Evolutionary conservation across 129 eudicot genomes (phyloP).

Genomic region (Mikania micrantha): DNA sequence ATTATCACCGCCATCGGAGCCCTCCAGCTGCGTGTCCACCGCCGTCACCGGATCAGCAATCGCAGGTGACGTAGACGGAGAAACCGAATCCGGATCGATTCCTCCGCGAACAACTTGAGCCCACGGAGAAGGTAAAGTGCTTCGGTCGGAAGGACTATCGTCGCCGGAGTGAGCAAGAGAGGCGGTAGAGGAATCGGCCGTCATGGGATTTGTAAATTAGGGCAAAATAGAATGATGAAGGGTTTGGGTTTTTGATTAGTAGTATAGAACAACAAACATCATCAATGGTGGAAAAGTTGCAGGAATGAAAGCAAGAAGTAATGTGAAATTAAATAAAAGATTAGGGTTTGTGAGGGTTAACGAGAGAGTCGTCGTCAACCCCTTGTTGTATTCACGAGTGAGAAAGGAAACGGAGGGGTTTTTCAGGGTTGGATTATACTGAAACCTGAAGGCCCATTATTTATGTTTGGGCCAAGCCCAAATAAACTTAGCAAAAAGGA

Average conservation of each 20-base stretch:
- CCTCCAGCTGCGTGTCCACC: slow-evolving; percentile 17
- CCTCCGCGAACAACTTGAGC: slow-evolving; percentile 43
- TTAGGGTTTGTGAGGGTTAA: slow-evolving; percentile 20
- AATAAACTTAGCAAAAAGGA: too few species aligned
- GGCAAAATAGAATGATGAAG: neutral
- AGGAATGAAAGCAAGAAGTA: neutral
- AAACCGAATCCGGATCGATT: neutral
- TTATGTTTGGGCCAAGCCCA: neutral
- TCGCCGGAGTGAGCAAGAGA: slow-evolving; percentile 14
- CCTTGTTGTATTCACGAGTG: too few species aligned
- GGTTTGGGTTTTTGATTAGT: neutral
- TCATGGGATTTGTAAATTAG: slow-evolving; percentile 16
- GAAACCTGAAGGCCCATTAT: neutral
- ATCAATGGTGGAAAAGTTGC: neutral
- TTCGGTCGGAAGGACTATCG: neutral
- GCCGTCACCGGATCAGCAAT: slow-evolving; percentile 17
- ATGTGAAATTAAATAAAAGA: neutral
- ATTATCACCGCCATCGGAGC: neutral
- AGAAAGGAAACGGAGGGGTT: slow-evolving; percentile 3
- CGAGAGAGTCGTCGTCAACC: slow-evolving; percentile 12
- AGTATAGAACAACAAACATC: neutral
- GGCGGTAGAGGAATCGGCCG: slow-evolving; percentile 22
- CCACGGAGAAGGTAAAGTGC: slow-evolving; percentile 30
- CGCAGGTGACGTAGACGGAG: neutral
- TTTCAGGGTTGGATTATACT: neutral